Percentiles rank a stretch among this genome's conserved stretches.
Conservation (phyloP, 306 rosid species). For the Leucaena leucocephala region DNA sequence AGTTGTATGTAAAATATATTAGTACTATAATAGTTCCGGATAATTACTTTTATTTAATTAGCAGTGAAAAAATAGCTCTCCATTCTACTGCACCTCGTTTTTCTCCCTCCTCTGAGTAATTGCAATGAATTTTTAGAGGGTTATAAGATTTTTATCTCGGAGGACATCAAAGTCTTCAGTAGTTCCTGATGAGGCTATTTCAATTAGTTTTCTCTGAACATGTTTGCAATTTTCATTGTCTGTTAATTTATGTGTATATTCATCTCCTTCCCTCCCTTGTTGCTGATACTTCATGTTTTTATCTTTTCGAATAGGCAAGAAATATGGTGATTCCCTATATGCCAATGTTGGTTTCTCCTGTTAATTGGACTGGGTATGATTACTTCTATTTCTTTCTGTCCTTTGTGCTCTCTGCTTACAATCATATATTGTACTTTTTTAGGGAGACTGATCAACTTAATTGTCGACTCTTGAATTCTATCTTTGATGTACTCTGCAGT, state of each 20-base stretch:
- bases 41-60: not conserved
- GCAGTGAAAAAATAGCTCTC: constrained; percentile 1
- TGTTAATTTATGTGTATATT: constrained; percentile 25
- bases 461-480: constrained; percentile 26
- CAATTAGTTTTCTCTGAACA: constrained; percentile 20
- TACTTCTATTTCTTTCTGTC: constrained; percentile 29
- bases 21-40: not conserved
- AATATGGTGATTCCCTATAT: constrained; percentile 91
- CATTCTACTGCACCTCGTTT: not conserved
- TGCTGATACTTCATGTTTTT: constrained; percentile 25
- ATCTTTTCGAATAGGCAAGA: constrained; percentile 69
- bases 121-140: constrained; percentile 14
- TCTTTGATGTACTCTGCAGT: constrained; percentile 48
- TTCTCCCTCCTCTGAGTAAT: constrained; percentile 20
- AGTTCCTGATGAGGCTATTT: constrained; percentile 27
- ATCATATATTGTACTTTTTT: constrained; percentile 10
- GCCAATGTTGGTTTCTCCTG: constrained; percentile 97
- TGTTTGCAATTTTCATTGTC: constrained; percentile 20
- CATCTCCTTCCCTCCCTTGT: constrained; percentile 11
- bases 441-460: constrained; percentile 12
- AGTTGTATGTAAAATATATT: not conserved
- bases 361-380: constrained; percentile 89
- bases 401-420: constrained; percentile 15
- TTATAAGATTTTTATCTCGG: constrained; percentile 12
- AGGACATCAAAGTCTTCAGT: constrained; percentile 2